These are phyloP conservation scores for Protostelium mycophagum DNA, from an alignment of 78 protist species.

Conservation along the genomic window DNA sequence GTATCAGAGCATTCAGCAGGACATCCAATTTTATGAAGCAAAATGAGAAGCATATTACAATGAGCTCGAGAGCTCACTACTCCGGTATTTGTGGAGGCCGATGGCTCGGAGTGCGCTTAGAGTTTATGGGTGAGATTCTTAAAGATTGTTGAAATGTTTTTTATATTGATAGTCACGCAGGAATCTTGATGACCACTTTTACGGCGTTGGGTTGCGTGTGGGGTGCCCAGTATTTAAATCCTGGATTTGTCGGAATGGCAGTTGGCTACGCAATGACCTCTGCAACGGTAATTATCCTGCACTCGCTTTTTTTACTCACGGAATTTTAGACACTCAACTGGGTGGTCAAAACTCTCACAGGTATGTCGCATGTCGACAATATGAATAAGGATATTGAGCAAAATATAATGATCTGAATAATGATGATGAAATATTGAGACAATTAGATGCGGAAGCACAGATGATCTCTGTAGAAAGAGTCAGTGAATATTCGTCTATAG, in stretches of 20 bases:
- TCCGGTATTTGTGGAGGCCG: constrained; percentile 42
- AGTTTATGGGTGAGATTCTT: constrained; percentile 46
- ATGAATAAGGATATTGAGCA: too few species aligned
- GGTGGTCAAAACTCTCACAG: constrained; percentile 21
- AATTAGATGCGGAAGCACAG: constrained; percentile 69
- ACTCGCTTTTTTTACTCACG: too few species aligned
- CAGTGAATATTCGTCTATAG: constrained; percentile 16
- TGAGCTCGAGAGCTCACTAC: constrained; percentile 48
- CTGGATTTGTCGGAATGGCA: constrained; percentile 46
- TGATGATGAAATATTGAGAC: too few species aligned
- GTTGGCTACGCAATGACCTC: constrained; percentile 29
- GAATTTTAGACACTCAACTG: constrained; percentile 50
- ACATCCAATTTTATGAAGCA: neutral
- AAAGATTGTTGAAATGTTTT: too few species aligned
- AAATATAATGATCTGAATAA: too few species aligned
- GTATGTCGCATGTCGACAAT: too few species aligned
- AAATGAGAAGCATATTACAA: neutral
- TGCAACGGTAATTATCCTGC: neutral
- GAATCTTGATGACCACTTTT: neutral
- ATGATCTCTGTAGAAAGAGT: constrained; percentile 78
- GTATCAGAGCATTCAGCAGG: constrained; percentile 33
- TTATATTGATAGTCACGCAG: neutral
- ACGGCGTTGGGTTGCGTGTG: neutral
- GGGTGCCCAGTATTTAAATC: neutral
- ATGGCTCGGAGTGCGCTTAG: constrained; percentile 81